These are phyloP conservation scores for Linnemannia elongata DNA, from an alignment of 192 early-diverging fungal genomes.

Conservation along the genomic window DNA sequence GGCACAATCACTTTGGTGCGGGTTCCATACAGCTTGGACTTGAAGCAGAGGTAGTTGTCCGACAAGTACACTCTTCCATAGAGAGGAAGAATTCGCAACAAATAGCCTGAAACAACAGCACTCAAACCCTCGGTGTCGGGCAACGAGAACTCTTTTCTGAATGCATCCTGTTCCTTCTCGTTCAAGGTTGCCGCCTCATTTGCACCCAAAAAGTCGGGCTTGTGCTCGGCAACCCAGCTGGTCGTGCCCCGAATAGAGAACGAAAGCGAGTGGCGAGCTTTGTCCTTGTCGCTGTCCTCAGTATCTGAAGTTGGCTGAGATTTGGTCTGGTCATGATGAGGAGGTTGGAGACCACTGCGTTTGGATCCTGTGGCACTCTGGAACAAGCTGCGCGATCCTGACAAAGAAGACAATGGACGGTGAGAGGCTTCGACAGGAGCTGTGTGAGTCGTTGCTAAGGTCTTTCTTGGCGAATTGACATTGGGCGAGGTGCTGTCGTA, in stretches of 20 bases:
- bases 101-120: slow-evolving; percentile 65
- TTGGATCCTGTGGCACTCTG: slow-evolving; percentile 9
- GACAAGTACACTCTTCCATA: slow-evolving; percentile 76
- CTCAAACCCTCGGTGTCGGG: slow-evolving; percentile 66
- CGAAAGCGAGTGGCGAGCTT: slow-evolving; percentile 22
- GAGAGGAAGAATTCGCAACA: slow-evolving; percentile 65
- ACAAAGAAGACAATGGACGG: slow-evolving; percentile 19
- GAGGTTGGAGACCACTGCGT: slow-evolving; percentile 10
- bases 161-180: slow-evolving; percentile 54
- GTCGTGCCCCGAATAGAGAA: slow-evolving; percentile 47
- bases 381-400: slow-evolving; percentile 16
- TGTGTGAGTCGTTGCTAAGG: background rate
- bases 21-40: slow-evolving; percentile 66
- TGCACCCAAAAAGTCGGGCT: slow-evolving; percentile 16
- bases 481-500: slow-evolving; percentile 36
- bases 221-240: slow-evolving; percentile 45
- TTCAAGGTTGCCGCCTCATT: slow-evolving; percentile 16
- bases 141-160: slow-evolving; percentile 67
- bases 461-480: slow-evolving; percentile 20
- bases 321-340: background rate
- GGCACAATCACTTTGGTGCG: slow-evolving; percentile 70
- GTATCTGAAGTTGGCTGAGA: slow-evolving; percentile 40
- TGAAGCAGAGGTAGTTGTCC: slow-evolving; percentile 72
- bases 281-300: slow-evolving; percentile 36
- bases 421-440: background rate